Conservation (phyloP, 2,329 filamentous ascomycete species). For the Colletotrichum melonis region DNA sequence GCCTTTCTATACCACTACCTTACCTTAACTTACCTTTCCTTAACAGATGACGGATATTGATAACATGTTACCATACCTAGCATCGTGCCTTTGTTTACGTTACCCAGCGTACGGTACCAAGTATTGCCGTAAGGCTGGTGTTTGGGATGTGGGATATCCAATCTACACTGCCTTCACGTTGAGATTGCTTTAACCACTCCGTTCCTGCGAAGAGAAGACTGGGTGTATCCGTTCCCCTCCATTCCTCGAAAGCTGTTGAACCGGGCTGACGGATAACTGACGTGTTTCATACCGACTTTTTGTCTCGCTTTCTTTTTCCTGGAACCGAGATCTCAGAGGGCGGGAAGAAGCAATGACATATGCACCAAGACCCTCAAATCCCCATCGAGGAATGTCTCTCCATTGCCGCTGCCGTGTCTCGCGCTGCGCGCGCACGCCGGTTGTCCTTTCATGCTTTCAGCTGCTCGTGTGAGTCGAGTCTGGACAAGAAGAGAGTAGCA, state of each 20-base stretch:
- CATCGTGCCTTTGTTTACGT: neutral
- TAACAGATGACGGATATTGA: neutral
- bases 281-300: conserved; percentile 19
- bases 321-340: neutral
- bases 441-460: neutral
- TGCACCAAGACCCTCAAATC: conserved; percentile 16
- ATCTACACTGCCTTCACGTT: neutral
- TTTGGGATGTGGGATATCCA: neutral
- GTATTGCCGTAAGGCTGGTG: neutral
- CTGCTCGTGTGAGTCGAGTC: neutral
- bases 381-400: conserved; percentile 29
- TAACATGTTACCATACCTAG: neutral
- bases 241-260: conserved; percentile 2
- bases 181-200: no score
- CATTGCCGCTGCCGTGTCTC: conserved; percentile 28
- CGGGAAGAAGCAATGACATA: conserved; percentile 25
- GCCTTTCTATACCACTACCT: neutral
- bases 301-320: conserved; percentile 24
- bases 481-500: neutral
- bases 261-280: conserved; percentile 21
- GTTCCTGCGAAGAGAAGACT: neutral
- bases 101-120: neutral
- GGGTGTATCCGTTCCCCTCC: neutral
- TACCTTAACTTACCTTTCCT: neutral
- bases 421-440: neutral